phyloP scores from a whole-genome alignment of 345 rosid genomes.

The Syzygium aromaticum region DNA sequence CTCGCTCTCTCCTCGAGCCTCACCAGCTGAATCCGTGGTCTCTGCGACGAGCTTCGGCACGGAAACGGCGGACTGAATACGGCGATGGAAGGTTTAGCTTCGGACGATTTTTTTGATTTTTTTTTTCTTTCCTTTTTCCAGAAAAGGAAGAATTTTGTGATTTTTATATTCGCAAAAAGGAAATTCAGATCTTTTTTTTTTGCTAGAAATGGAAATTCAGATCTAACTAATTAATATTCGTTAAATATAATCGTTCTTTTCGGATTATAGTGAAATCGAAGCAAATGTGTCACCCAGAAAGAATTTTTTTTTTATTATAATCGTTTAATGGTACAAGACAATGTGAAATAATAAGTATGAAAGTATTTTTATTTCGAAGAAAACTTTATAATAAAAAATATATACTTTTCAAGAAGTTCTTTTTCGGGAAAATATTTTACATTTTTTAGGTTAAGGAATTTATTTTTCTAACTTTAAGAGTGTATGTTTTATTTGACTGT shows the following conservation, averaged over 20 bases:
- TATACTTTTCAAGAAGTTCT: too few relatives aligned
- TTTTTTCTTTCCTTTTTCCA: not conserved
- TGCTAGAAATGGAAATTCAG: not conserved
- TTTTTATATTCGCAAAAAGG: not conserved
- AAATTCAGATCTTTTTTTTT: not conserved
- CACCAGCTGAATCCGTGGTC: not conserved
- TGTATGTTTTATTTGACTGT: too few relatives aligned
- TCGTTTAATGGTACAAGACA: not conserved
- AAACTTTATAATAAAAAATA: too few relatives aligned
- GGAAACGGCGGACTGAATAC: not conserved
- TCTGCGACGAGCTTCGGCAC: not conserved
- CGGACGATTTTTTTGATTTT: not conserved
- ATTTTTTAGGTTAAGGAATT: too few relatives aligned
- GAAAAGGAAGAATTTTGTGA: not conserved
- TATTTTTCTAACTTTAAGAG: too few relatives aligned
- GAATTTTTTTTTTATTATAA: too few relatives aligned
- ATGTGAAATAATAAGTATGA: not conserved
- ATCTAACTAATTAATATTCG: not conserved
- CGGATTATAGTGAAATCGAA: too few relatives aligned
- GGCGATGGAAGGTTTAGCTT: not conserved
- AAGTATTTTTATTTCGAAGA: not conserved
- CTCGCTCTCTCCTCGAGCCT: too few relatives aligned
- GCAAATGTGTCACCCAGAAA: not conserved
- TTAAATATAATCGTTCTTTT: not conserved
- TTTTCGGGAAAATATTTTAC: too few relatives aligned